Evolutionary conservation across 192 early-diverging fungal species (phyloP).

Genomic region (Chytriomyces sp.): DNA sequence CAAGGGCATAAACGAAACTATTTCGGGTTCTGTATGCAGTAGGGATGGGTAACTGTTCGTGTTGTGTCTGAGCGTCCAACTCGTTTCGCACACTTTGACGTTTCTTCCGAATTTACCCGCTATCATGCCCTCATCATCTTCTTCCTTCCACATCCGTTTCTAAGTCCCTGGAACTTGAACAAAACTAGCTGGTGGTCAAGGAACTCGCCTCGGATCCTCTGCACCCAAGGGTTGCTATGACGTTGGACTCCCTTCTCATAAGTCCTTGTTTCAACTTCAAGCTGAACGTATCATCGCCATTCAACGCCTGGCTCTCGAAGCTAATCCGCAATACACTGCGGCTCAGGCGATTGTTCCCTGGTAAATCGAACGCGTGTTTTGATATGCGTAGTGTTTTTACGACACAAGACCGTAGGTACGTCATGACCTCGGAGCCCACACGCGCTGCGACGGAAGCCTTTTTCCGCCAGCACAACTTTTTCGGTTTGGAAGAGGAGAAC

Average conservation of each 20-base stretch:
- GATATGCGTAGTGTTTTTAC: too few species aligned
- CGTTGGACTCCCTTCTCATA: conserved; percentile 85
- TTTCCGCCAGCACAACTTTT: conserved; percentile 83
- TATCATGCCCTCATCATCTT: too few species aligned
- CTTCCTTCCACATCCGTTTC: too few species aligned
- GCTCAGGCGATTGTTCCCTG: conserved; percentile 76
- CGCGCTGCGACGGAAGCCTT: conserved; percentile 71
- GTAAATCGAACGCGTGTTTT: too few species aligned
- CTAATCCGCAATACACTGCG: conserved; percentile 27
- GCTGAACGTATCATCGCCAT: conserved; percentile 88
- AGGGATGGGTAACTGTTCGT: too few species aligned
- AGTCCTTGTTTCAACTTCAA: conserved; percentile 91
- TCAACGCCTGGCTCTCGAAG: conserved; percentile 66
- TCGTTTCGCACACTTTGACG: too few species aligned
- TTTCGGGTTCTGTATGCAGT: too few species aligned
- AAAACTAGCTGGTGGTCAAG: conserved; percentile 18
- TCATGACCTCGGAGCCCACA: conserved; percentile 98
- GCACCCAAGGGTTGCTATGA: conserved; percentile 95
- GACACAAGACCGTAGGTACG: too few species aligned
- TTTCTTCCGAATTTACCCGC: too few species aligned
- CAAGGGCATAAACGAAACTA: too few species aligned
- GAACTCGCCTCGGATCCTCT: conserved; percentile 58
- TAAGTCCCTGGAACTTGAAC: too few species aligned
- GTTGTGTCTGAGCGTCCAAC: too few species aligned
- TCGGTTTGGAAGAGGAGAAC: conserved; percentile 83